Base-by-base conservation (phyloP, 179 eudicot genomes). In the Beta macrorhiza region DNA sequence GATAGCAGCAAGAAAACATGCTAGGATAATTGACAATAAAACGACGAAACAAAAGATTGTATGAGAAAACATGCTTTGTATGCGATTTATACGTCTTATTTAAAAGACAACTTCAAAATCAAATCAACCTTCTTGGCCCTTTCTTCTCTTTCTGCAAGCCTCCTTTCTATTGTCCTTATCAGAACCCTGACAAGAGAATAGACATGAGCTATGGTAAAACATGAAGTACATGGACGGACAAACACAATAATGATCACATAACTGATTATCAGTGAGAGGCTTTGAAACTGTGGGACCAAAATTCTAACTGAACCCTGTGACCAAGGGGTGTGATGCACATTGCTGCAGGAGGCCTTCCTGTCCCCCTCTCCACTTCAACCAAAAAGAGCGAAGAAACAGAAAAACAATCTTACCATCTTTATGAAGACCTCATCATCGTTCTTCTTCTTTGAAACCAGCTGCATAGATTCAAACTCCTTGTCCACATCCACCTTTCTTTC, bases 391-490 rank as follows among this genome's bases (percentile, higher is more conserved):
- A 45, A 44, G 9, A 1, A 20, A 17, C 9, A 65, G 7, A 22
- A 59, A 29, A 12, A 11, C 32, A 1, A 15, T 4, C 65, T 71
- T 75, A 94, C 98, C 97, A 94, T 80, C 76, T 93, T 93, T 17
- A 90, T 82, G 81, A 91, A 94, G 57, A 94, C 82, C 19, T 91
- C 97, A 55, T 90, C 96, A 58, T 93, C 87, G 61, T 67, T 83
- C 86, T 90, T 93, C 89, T 94, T 94, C 87, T 86, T 93, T 12
- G 97, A 84, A 7, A 93, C 89, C 80, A 87, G 77, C 67, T 94
- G 94, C 98, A 94, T 94, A 5, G 92, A 88, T 79, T 87, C 86
- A 69, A 94, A 84, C 29, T 90, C 97, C 84, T 93, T 92, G 84
- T 90, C 89, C 85, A 85, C 65, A 71, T 80, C 85, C 55, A 93